Evolutionary conservation across 148 eudicot genomes (phyloP).

Genomic region (Spergularia marina): DNA sequence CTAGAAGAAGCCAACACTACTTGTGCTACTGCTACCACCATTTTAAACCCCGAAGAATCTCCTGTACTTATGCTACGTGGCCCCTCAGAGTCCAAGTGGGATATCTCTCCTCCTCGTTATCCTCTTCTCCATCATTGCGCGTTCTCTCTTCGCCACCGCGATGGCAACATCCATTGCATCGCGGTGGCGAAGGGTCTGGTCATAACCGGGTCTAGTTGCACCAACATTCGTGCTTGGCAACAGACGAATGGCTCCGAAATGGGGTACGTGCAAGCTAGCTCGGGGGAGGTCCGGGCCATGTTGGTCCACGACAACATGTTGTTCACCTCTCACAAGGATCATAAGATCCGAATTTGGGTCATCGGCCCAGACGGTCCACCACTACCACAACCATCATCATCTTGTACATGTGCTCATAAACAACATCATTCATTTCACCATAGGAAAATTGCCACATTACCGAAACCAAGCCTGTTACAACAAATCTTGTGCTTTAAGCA

Average conservation of each 20-base stretch:
- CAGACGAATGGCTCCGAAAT: constrained; percentile 36
- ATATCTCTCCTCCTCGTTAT: constrained; percentile 15
- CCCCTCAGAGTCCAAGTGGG: constrained; percentile 40
- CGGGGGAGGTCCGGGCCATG: constrained; percentile 45
- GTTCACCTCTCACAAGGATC: constrained; percentile 52
- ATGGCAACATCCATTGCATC: constrained; percentile 46
- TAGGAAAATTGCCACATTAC: neutral
- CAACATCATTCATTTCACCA: neutral
- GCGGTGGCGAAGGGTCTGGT: constrained; percentile 29
- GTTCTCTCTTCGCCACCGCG: constrained; percentile 47
- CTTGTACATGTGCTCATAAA: no score
- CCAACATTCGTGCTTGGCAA: constrained; percentile 50
- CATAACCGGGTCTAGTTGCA: constrained; percentile 47
- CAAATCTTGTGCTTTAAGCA: neutral
- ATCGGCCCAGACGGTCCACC: neutral
- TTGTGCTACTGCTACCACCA: neutral
- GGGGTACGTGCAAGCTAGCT: constrained; percentile 37
- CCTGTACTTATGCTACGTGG: constrained; percentile 25
- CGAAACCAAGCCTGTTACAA: neutral
- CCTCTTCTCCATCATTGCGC: constrained; percentile 40
- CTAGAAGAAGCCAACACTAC: neutral
- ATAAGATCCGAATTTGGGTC: constrained; percentile 46
- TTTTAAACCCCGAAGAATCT: neutral
- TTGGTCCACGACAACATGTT: constrained; percentile 39
- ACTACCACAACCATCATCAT: neutral